A percentile compares a stretch with the other conserved stretches of the same genome.
These are phyloP conservation scores for Xerocomus spinulosus DNA, from an alignment of 768 basidiomycete species.

Conservation along the genomic window DNA sequence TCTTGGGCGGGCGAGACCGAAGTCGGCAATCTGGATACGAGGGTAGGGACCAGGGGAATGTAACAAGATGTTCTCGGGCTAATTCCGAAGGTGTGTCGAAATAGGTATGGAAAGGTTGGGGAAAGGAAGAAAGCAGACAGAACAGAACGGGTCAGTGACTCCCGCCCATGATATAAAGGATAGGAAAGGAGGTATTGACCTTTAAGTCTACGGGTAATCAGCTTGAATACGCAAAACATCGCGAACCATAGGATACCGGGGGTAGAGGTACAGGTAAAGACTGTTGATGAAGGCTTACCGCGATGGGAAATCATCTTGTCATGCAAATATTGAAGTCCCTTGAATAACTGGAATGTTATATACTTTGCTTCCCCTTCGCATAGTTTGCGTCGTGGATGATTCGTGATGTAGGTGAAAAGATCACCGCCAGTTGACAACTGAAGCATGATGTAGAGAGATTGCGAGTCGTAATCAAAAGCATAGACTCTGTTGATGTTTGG, in stretches of 20 bases:
- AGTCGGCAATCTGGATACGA: slow-evolving; percentile 80
- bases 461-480: slow-evolving; percentile 58
- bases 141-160: neutral
- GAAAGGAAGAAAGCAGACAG: neutral
- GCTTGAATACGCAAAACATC: neutral
- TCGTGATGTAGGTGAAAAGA: slow-evolving; percentile 80
- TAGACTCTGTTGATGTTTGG: slow-evolving; percentile 80
- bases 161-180: neutral
- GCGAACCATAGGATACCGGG: neutral
- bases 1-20: slow-evolving; percentile 75
- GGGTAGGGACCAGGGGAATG: slow-evolving; percentile 80
- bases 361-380: slow-evolving; percentile 82
- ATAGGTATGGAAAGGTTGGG: neutral
- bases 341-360: slow-evolving; percentile 75
- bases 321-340: slow-evolving; percentile 68
- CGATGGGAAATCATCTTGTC: slow-evolving; percentile 71
- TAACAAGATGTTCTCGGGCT: slow-evolving; percentile 85
- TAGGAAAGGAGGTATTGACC: slow-evolving; percentile 32
- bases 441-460: slow-evolving; percentile 78
- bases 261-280: no score
- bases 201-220: slow-evolving; percentile 51
- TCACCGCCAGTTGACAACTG: slow-evolving; percentile 85
- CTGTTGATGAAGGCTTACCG: slow-evolving; percentile 46
- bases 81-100: neutral
- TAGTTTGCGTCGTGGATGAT: slow-evolving; percentile 50